Evolutionary conservation across 495 filamentous ascomycete species (phyloP), one percentile per base, ranked within the genome.

Genomic region (Bombardia bombarda): DNA sequence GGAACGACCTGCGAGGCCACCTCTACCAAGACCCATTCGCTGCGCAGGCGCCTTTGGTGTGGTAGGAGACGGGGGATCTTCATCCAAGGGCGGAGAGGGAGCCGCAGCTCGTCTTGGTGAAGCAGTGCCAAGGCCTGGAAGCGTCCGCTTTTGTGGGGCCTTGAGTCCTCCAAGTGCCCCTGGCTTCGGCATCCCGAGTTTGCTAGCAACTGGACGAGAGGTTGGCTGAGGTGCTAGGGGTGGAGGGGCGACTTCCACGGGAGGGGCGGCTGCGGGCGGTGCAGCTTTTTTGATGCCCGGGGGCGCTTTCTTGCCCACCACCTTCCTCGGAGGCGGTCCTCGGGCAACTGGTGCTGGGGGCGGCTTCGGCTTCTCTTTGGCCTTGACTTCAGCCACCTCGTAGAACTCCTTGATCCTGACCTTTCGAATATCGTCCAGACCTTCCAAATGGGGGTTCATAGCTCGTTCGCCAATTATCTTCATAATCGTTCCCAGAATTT

Each of bases 391-490:
- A 2, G 93, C 93, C 1, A 79, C 79, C 22, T 95, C 90, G 56
- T 79, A 90, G 63, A 80, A 96, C 58, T 97, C 93, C 65, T 95
- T 96, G 58, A 96, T 84, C 66, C 96, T 99, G 18, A 77, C 83
- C 67, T 95, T 97, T 42, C 89, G 77, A 43, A 97, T 95, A 19
- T 99, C 92, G 56, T 99, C 93, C 13, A 99, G 67, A 1, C 87
- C 88, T 49, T 97, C 90, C n/a, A 99, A 66, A 57, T 93, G 87
- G 6, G 87, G 86, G 32, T 83, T 86, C 92, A 97, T 99, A n/a
- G 83, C 83, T 31, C 92, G 77, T 57, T 99, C 93, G 32, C 93
- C 90, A 70, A 96, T 83, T 36, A 99, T 97, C 72, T 96, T 97
- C 92, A 96, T 96, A 49, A 99, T 61, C 1, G 89, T 95, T 47